A percentile compares a stretch with the other conserved stretches of the same genome.
phyloP scores from a whole-genome alignment of 306 rosid genomes.

The Purshia tridentata region DNA sequence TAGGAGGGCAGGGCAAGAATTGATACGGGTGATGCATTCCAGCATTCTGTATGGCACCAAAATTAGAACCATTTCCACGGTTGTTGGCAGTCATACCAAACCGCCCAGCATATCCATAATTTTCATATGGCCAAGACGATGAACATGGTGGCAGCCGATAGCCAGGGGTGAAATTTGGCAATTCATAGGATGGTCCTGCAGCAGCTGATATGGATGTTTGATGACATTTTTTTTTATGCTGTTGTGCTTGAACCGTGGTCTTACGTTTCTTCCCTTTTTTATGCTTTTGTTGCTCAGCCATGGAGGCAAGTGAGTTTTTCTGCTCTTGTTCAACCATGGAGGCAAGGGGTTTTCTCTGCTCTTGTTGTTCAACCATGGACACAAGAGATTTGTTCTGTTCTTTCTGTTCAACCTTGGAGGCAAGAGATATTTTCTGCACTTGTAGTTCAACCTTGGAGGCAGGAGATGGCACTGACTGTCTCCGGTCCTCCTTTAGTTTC shows the following conservation, averaged over 20 bases:
- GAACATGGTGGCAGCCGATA: neutral
- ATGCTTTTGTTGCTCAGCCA: neutral
- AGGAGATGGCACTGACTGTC: neutral
- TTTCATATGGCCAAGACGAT: neutral
- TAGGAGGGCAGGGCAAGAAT: neutral
- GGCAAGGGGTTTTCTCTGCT: neutral
- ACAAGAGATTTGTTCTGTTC: neutral
- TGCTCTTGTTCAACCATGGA: neutral
- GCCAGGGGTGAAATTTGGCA: neutral
- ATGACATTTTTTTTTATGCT: neutral
- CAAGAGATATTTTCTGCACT: neutral
- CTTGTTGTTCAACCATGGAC: neutral
- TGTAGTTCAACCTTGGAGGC: constrained; percentile 3
- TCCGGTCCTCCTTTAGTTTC: constrained; percentile 23
- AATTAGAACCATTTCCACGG: neutral
- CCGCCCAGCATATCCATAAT: neutral
- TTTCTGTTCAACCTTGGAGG: neutral
- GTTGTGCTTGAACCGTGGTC: neutral
- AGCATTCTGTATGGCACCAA: neutral
- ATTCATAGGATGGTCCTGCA: neutral
- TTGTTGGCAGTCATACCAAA: neutral
- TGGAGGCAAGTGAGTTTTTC: neutral
- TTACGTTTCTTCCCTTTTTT: neutral
- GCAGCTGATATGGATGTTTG: neutral
- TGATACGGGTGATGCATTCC: neutral